A percentile compares a stretch with the other conserved stretches of the same genome.
Evolutionary conservation across 441 rosid genomes (phyloP).

Genomic region (Bocquillonia castaneifolia): DNA sequence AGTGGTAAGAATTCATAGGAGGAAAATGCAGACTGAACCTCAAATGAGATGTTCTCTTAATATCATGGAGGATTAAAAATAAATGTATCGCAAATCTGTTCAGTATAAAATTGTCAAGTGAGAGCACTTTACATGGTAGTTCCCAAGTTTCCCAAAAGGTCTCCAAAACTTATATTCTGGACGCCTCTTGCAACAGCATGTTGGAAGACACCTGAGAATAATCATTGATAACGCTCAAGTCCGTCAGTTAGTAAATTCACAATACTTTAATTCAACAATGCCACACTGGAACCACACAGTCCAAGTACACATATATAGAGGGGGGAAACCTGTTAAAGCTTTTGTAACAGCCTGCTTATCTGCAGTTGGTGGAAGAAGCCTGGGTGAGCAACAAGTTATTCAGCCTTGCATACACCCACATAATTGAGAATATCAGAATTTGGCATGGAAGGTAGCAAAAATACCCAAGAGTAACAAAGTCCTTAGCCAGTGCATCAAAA

Average conservation of each 20-base stretch:
- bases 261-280: slow-evolving; percentile 6
- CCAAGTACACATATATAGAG: slow-evolving; percentile 5
- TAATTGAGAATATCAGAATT: not conserved
- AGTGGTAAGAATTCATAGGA: not conserved
- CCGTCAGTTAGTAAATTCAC: not conserved
- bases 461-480: slow-evolving; percentile 94
- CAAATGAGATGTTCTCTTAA: not conserved
- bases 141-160: slow-evolving; percentile 85
- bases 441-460: slow-evolving; percentile 12
- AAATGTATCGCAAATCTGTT: not conserved
- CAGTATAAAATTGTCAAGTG: slow-evolving; percentile 8
- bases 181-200: slow-evolving; percentile 81
- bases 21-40: not conserved
- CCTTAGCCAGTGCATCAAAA: slow-evolving; percentile 78
- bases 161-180: slow-evolving; percentile 87
- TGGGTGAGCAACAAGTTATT: slow-evolving; percentile 26
- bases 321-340: slow-evolving; percentile 68
- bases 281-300: slow-evolving; percentile 7
- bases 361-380: slow-evolving; percentile 90
- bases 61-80: not conserved
- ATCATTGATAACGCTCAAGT: slow-evolving; percentile 12
- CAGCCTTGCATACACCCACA: slow-evolving; percentile 5
- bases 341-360: slow-evolving; percentile 75
- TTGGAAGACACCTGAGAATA: slow-evolving; percentile 62
- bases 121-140: slow-evolving; percentile 60